Percentiles rank a stretch among this genome's conserved stretches.
phyloP scores from a whole-genome alignment of 2,329 filamentous ascomycete genomes.

The Fusarium fracticaudum region DNA sequence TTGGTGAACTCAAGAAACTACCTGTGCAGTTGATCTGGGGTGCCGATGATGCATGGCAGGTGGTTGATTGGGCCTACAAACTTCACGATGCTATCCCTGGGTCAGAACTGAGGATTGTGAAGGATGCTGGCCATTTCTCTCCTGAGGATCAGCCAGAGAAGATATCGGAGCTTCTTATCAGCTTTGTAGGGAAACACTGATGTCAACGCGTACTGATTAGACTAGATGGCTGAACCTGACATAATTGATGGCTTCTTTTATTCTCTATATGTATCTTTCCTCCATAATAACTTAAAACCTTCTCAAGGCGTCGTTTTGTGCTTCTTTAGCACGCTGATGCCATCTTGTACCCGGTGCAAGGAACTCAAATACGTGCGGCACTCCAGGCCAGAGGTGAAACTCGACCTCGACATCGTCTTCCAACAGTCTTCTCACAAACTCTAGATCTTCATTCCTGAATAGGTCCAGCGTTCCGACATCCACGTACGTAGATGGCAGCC shows the following conservation, averaged over 20 bases:
- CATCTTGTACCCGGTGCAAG: constrained; percentile 24
- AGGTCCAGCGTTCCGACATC: constrained; percentile 34
- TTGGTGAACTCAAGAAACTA: constrained; percentile 37
- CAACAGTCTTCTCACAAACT: constrained; percentile 32
- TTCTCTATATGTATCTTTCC: neutral
- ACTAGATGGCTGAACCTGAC: neutral
- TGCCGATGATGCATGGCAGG: constrained; percentile 46
- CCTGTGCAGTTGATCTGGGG: constrained; percentile 47
- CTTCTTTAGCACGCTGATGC: constrained; percentile 16
- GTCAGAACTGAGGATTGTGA: constrained; percentile 40
- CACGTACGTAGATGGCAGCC: constrained; percentile 27
- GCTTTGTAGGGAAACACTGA: constrained; percentile 15
- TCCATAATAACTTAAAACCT: neutral
- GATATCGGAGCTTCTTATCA: constrained; percentile 22
- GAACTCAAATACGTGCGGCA: constrained; percentile 36
- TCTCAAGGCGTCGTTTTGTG: constrained; percentile 17
- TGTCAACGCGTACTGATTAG: neutral
- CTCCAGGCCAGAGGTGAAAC: constrained; percentile 36
- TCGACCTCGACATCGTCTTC: constrained; percentile 35
- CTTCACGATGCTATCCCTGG: constrained; percentile 44
- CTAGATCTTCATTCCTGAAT: constrained; percentile 31
- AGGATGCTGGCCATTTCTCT: constrained; percentile 46
- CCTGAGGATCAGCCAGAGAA: constrained; percentile 43
- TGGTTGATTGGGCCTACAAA: constrained; percentile 45
- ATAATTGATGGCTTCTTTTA: too few relatives aligned